Conservation (phyloP, 2,329 filamentous ascomycete genomes). For the Apiospora koreana region DNA sequence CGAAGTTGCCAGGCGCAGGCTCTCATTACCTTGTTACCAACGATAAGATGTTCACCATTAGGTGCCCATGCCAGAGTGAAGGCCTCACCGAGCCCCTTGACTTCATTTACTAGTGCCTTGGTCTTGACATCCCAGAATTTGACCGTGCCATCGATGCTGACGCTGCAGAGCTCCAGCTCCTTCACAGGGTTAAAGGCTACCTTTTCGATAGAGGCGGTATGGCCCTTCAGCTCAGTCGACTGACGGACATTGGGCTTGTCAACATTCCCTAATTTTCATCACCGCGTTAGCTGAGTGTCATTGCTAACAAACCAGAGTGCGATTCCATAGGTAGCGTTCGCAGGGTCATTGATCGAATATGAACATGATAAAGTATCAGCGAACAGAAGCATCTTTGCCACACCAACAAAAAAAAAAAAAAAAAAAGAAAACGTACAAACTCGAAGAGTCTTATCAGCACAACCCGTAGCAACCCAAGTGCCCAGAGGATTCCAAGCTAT, state of each 20-base stretch:
- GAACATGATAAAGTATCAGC: background rate
- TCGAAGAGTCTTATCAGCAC: slow-evolving; percentile 68
- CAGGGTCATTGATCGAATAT: too few species aligned
- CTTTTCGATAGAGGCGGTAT: slow-evolving; percentile 67
- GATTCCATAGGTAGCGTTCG: background rate
- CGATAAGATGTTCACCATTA: slow-evolving; percentile 68
- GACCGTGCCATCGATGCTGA: slow-evolving; percentile 72
- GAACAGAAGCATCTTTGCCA: background rate
- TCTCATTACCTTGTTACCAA: slow-evolving; percentile 66
- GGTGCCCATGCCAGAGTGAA: slow-evolving; percentile 76
- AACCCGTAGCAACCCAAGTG: slow-evolving; percentile 79
- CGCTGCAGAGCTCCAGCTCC: slow-evolving; percentile 75
- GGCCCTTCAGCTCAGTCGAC: slow-evolving; percentile 74
- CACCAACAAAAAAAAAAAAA: too few species aligned
- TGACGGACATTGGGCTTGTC: slow-evolving; percentile 73
- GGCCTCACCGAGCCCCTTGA: slow-evolving; percentile 65
- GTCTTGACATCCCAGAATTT: slow-evolving; percentile 81
- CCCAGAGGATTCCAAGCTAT: slow-evolving; percentile 90
- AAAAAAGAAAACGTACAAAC: slow-evolving; percentile 63
- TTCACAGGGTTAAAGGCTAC: slow-evolving; percentile 77
- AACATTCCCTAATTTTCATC: slow-evolving; percentile 61
- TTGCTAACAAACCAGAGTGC: background rate
- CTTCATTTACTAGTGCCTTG: slow-evolving; percentile 69
- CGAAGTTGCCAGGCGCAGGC: background rate
- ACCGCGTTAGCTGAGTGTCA: background rate